Evolutionary conservation across 2,329 filamentous ascomycete species (phyloP), one percentile per base, ranked within the genome.

Genomic region (Diaporthe vexans): DNA sequence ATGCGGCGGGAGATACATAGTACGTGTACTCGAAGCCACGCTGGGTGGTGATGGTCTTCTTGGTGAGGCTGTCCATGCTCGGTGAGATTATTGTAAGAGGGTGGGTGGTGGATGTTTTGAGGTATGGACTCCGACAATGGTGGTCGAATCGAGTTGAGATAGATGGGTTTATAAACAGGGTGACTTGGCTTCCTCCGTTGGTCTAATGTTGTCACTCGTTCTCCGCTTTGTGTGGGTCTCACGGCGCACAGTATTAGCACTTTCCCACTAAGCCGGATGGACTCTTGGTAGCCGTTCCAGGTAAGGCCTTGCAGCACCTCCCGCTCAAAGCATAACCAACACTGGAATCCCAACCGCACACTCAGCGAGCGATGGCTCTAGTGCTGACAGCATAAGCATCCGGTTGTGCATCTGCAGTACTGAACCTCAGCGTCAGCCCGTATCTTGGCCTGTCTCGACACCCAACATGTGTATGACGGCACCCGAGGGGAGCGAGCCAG

Each of bases 1-100:
- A 37, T 37, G 79, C 77, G 26, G 81, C 78, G 19, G 78, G 75
- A 1, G 78, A 79, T 10, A 77, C 77, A 70, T 86, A 86, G 78
- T 86, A 87, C 17, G 81, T 82, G 78, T 87, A 87, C 21, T 78
- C 83, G 74, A 83, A 79, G 43, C 78, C 79, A 4, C 81, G 80
- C 3, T 77, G 76, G 56, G 80, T 80, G 19, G 78, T 56, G 24
- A 81, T 65, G 4, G 78, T 79, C 77, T 82, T 83, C 33, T 78
- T 76, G 24, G 73, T 73, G 51, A 82, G 77, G 6, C 11, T 19
- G 24, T 80, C 77, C 79, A 80, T 80, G 29, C 37, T 71, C 35
- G 46, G 15, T 54, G 24, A 35, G n/a, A n/a, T 35, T 2, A n/a
- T 21, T 29, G 3, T 5, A 7, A 17, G 5, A 10, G 17, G 11